Evolutionary conservation across 306 rosid species (phyloP).

Genomic region (Betula pendula): DNA sequence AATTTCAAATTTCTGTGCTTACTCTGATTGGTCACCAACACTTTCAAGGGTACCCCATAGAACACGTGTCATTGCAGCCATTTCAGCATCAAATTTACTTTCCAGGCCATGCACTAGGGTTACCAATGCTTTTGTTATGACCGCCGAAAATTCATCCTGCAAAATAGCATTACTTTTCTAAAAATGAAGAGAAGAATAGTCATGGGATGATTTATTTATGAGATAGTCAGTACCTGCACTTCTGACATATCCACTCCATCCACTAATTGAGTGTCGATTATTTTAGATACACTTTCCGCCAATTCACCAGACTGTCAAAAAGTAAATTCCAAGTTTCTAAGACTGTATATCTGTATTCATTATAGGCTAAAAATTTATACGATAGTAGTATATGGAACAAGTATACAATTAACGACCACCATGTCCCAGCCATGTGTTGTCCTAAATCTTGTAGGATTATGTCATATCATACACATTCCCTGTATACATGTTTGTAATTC

Average conservation of each 20-base stretch:
- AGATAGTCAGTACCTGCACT: slow-evolving; percentile 72
- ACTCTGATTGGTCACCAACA: slow-evolving; percentile 99
- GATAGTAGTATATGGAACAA: background rate
- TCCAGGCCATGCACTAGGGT: slow-evolving; percentile 94
- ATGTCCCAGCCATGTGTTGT: background rate
- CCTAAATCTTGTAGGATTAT: background rate
- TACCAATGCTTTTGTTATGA: slow-evolving; percentile 88
- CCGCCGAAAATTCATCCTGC: slow-evolving; percentile 96
- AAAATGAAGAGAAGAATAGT: slow-evolving; percentile 25
- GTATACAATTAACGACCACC: background rate
- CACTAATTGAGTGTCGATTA: slow-evolving; percentile 70
- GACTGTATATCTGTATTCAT: slow-evolving; percentile 24
- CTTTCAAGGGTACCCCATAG: slow-evolving; percentile 95
- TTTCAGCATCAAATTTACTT: slow-evolving; percentile 93
- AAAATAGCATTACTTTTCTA: slow-evolving; percentile 28
- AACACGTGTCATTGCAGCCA: slow-evolving; percentile 96
- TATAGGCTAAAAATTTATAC: background rate
- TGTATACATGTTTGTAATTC: background rate
- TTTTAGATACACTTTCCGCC: slow-evolving; percentile 92
- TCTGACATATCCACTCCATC: slow-evolving; percentile 94
- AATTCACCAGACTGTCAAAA: slow-evolving; percentile 85
- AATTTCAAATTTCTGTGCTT: slow-evolving; percentile 32
- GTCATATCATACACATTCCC: background rate
- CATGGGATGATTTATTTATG: slow-evolving; percentile 11
- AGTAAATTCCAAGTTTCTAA: slow-evolving; percentile 30